Evolutionary conservation across 495 filamentous ascomycete species (phyloP), one percentile per base, ranked within the genome.

Genomic region (Astrocystis sublimbata): DNA sequence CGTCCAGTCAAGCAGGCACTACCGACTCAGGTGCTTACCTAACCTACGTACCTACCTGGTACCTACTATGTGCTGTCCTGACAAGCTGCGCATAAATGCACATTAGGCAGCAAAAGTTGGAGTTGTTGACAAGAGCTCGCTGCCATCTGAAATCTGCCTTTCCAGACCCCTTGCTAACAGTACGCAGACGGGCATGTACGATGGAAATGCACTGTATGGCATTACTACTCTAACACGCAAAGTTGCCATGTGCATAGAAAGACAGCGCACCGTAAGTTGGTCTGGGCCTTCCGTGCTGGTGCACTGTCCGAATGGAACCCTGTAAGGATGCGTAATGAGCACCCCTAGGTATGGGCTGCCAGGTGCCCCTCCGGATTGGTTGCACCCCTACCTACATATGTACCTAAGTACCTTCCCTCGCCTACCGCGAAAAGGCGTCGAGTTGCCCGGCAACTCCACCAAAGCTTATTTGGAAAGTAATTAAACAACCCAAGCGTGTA

Each of bases 391-490:
- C 23, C 35, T 17, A 10, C 24, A n/a, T n/a, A n/a, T 3, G 7
- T 23, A 38, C 36, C 24, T n/a, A n/a, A n/a, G n/a, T n/a, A n/a
- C n/a, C n/a, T n/a, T n/a, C n/a, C n/a, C n/a, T n/a, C n/a, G n/a
- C n/a, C n/a, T n/a, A n/a, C n/a, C n/a, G n/a, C n/a, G n/a, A n/a
- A n/a, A n/a, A n/a, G n/a, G n/a, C n/a, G n/a, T 40, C 4, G 23
- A 45, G 58, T 61, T 61, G 58, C 58, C 40, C 51, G 58, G 47
- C 58, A 61, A 61, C 58, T 53, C 23, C 28, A n/a, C n/a, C n/a
- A 38, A 28, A 5, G 19, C 35, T 26, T 33, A 17, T 2, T 42
- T 33, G 7, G 31, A 26, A 50, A 40, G 58, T 61, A 61, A 61
- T 61, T 38, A 61, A 61, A 61, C 58, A 50, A 53, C 23, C 38